phyloP scores from a whole-genome alignment of 768 basidiomycete species.

The Boletus barrowsii region DNA sequence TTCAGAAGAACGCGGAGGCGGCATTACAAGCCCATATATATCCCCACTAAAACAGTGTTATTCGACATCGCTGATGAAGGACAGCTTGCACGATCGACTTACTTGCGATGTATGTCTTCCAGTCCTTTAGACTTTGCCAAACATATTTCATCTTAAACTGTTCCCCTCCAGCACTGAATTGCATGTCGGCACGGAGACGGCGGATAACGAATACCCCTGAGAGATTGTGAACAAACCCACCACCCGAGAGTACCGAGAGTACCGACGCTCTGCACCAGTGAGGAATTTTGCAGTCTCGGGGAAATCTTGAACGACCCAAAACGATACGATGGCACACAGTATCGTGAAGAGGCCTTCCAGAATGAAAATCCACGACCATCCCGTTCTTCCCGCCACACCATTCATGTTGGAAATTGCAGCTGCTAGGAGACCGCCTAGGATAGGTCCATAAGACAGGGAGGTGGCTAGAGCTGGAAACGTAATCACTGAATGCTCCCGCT shows the following conservation, averaged over 20 bases:
- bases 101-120: constrained; percentile 76
- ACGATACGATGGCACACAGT: constrained; percentile 54
- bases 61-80: not conserved
- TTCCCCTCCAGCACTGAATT: constrained; percentile 62
- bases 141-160: constrained; percentile 53
- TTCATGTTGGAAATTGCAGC: constrained; percentile 70
- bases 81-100: constrained; percentile 21
- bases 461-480: not conserved
- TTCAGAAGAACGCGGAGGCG: not conserved
- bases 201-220: constrained; percentile 61
- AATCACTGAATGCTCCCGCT: constrained; percentile 69
- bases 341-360: constrained; percentile 72
- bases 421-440: constrained; percentile 58
- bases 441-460: not conserved
- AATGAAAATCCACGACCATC: constrained; percentile 75
- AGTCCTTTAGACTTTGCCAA: constrained; percentile 59
- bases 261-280: constrained; percentile 56
- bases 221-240: not conserved
- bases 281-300: constrained; percentile 74
- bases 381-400: constrained; percentile 59
- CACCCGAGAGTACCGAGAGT: not conserved
- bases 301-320: constrained; percentile 76
- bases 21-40: constrained; percentile 67
- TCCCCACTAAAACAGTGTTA: constrained; percentile 46
- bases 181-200: constrained; percentile 61